Conservation (phyloP, 352 stramenopile genomes). For the Phytophthora europaea region DNA sequence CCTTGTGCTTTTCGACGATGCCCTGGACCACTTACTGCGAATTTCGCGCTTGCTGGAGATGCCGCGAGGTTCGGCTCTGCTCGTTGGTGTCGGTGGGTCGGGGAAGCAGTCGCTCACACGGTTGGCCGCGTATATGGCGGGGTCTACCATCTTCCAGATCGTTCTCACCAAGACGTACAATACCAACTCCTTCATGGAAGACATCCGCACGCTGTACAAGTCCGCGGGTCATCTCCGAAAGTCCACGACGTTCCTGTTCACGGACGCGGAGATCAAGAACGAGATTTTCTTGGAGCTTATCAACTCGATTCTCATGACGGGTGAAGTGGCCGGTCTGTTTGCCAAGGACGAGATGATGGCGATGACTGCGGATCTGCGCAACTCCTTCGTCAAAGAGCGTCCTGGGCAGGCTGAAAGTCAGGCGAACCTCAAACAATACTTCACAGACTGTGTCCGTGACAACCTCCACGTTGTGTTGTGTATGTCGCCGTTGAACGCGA, state of each 20-base stretch:
- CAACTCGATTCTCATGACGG: constrained; percentile 99
- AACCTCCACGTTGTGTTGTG: constrained; percentile 99
- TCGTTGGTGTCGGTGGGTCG: constrained; percentile 98
- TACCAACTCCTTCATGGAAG: constrained; percentile 97
- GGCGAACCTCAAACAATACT: constrained; percentile 98
- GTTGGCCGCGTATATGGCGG: constrained; percentile 97
- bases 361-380: constrained; percentile 97
- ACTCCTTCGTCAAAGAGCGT: constrained; percentile 96
- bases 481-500: constrained; percentile 99
- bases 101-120: constrained; percentile 98
- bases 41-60: constrained; percentile 98
- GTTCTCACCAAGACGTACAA: constrained; percentile 99
- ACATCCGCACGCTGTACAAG: constrained; percentile 97
- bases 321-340: constrained; percentile 98
- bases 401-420: constrained; percentile 95
- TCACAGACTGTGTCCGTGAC: constrained; percentile 98
- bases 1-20: constrained; percentile 99
- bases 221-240: constrained; percentile 97
- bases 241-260: constrained; percentile 98
- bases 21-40: constrained; percentile 96
- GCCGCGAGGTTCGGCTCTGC: constrained; percentile 95
- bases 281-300: constrained; percentile 99
- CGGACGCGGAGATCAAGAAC: constrained; percentile 99
- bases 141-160: constrained; percentile 98
- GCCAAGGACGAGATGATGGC: constrained; percentile 99